Percentiles rank a stretch among this genome's conserved stretches.
These are phyloP conservation scores for Trichoderma atrobrunneum DNA, from an alignment of 2,329 filamentous ascomycete species.

Conservation along the genomic window DNA sequence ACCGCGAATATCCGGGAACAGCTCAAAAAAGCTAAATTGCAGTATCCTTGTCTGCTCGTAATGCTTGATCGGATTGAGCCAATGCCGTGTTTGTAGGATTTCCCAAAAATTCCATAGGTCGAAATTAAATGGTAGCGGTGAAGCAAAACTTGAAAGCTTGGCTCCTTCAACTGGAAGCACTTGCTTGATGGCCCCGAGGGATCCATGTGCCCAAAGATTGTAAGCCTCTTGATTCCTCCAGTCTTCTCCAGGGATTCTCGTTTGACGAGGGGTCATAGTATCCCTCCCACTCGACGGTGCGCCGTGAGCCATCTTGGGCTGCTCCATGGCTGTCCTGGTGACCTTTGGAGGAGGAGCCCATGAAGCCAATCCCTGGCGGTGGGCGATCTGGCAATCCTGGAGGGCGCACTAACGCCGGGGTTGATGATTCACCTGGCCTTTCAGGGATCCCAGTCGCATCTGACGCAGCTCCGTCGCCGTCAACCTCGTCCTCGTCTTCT, in stretches of 20 bases:
- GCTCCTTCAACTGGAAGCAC: neutral
- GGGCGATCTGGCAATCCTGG: conserved; percentile 35
- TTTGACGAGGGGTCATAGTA: conserved; percentile 70
- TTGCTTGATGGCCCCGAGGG: conserved; percentile 12
- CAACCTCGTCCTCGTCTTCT: conserved; percentile 31
- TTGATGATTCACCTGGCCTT: neutral
- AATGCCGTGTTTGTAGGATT: neutral
- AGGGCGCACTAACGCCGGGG: conserved; percentile 33
- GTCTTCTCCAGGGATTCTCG: conserved; percentile 67
- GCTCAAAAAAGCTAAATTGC: neutral
- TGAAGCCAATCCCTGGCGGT: conserved; percentile 21
- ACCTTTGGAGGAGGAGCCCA: conserved; percentile 3
- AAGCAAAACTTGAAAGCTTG: neutral
- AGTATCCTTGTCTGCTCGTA: neutral
- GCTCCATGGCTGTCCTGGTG: conserved; percentile 6
- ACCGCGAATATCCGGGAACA: neutral
- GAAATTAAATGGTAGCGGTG: neutral
- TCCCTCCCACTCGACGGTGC: conserved; percentile 56
- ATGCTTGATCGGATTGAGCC: neutral
- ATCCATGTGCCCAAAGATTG: conserved; percentile 47
- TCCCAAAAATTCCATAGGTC: neutral
- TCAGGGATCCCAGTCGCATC: neutral
- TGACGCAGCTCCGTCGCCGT: conserved; percentile 24
- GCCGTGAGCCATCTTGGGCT: conserved; percentile 8
- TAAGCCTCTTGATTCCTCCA: conserved; percentile 50